Evolutionary conservation across 768 basidiomycete species (phyloP).

Genomic region (Podaxis sp.): DNA sequence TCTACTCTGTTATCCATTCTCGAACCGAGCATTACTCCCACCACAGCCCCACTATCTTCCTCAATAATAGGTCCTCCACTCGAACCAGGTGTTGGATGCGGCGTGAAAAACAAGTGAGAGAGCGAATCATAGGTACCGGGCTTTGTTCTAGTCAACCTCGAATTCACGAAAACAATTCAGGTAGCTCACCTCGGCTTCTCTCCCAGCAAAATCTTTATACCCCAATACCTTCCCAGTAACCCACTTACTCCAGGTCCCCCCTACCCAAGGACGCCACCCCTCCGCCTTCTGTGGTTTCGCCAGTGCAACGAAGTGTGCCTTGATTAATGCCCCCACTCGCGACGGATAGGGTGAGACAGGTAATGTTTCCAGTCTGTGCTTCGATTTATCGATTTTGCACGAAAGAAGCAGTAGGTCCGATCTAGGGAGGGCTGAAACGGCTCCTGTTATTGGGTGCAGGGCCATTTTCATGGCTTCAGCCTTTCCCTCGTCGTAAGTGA

Average conservation of each 20-base stretch:
- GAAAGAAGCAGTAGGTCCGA: constrained; percentile 56
- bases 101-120: constrained; percentile 53
- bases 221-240: constrained; percentile 49
- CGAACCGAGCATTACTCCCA: constrained; percentile 64
- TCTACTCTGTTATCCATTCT: constrained; percentile 56
- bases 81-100: constrained; percentile 60
- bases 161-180: background rate
- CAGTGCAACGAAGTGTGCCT: constrained; percentile 55
- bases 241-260: constrained; percentile 58
- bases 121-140: constrained; percentile 71
- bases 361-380: constrained; percentile 38
- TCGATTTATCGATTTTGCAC: constrained; percentile 21
- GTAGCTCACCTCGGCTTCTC: constrained; percentile 49
- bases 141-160: constrained; percentile 27
- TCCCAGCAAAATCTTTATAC: constrained; percentile 59
- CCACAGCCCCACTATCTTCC: constrained; percentile 57
- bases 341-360: constrained; percentile 67
- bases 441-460: constrained; percentile 39
- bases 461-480: background rate
- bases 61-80: constrained; percentile 73
- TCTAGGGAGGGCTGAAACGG: constrained; percentile 58
- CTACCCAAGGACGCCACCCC: constrained; percentile 52
- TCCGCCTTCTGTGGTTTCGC: constrained; percentile 30
- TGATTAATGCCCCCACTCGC: constrained; percentile 42
- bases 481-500: constrained; percentile 25